Conservation (phyloP, 106 monocot species). For the Vanilla planifolia region DNA sequence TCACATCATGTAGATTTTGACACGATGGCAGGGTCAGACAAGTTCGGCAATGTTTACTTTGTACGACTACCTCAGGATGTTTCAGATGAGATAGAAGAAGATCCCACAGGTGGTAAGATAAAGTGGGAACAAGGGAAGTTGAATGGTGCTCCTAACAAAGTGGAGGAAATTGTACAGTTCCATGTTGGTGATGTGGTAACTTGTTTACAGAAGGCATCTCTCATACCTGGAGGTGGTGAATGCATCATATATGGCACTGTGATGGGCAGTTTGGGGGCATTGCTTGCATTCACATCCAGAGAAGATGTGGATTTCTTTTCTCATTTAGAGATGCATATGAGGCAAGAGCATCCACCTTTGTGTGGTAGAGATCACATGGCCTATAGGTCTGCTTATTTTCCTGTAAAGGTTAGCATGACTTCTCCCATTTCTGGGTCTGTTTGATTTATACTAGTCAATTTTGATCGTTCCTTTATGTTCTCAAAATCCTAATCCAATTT, state of each 20-base stretch:
- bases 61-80: slow-evolving; percentile 85
- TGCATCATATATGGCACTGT: slow-evolving; percentile 91
- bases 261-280: slow-evolving; percentile 97
- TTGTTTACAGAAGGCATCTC: slow-evolving; percentile 88
- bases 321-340: slow-evolving; percentile 97
- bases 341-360: slow-evolving; percentile 94
- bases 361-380: slow-evolving; percentile 97
- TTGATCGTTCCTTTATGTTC: background rate
- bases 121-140: slow-evolving; percentile 97
- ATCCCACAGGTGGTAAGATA: slow-evolving; percentile 96
- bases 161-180: slow-evolving; percentile 98
- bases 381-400: slow-evolving; percentile 92
- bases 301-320: slow-evolving; percentile 99
- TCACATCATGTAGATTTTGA: slow-evolving; percentile 93
- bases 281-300: slow-evolving; percentile 85
- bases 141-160: slow-evolving; percentile 95
- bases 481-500: no score
- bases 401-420: slow-evolving; percentile 67
- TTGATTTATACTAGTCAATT: background rate
- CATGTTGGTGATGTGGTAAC: slow-evolving; percentile 93
- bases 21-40: slow-evolving; percentile 96
- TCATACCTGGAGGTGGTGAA: slow-evolving; percentile 93
- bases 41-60: slow-evolving; percentile 94
- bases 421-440: background rate
- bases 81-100: slow-evolving; percentile 96